A percentile compares a stretch with the other conserved stretches of the same genome.
phyloP scores from a whole-genome alignment of 2,329 filamentous ascomycete species.

The Teratosphaeria viscida region DNA sequence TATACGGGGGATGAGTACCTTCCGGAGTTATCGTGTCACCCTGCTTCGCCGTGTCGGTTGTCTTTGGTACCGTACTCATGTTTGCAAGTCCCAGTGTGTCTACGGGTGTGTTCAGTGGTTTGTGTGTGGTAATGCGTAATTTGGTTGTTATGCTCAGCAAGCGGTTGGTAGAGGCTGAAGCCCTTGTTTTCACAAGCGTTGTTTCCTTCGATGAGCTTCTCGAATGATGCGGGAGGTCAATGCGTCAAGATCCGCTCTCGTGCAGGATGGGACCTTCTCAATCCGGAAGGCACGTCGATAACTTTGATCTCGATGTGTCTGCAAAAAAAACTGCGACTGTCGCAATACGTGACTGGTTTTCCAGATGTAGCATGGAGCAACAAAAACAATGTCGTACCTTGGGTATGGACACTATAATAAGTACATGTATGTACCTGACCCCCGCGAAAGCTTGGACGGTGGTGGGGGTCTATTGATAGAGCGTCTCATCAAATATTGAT shows the following conservation, averaged over 20 bases:
- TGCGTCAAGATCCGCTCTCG: neutral
- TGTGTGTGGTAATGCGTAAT: conserved; percentile 5
- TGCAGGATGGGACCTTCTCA: neutral
- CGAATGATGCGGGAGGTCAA: neutral
- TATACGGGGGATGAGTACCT: conserved; percentile 15
- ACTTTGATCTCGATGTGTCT: neutral
- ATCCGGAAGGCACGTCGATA: neutral
- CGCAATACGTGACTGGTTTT: neutral
- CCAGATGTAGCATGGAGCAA: neutral
- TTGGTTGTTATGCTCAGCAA: conserved; percentile 1
- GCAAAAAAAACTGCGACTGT: neutral
- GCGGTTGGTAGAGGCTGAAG: neutral
- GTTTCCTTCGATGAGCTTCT: neutral
- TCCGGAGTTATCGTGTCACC: conserved; percentile 27
- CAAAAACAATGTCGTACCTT: neutral
- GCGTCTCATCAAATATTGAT: neutral
- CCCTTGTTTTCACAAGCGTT: neutral
- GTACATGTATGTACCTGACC: neutral
- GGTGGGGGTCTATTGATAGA: neutral
- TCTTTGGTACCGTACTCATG: conserved; percentile 13
- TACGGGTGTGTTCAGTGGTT: conserved; percentile 15
- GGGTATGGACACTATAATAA: neutral
- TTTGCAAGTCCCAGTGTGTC: conserved; percentile 15
- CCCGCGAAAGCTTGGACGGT: neutral
- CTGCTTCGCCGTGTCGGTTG: conserved; percentile 10